phyloP scores from a whole-genome alignment of 345 rosid genomes.

The Brassica nigra region DNA sequence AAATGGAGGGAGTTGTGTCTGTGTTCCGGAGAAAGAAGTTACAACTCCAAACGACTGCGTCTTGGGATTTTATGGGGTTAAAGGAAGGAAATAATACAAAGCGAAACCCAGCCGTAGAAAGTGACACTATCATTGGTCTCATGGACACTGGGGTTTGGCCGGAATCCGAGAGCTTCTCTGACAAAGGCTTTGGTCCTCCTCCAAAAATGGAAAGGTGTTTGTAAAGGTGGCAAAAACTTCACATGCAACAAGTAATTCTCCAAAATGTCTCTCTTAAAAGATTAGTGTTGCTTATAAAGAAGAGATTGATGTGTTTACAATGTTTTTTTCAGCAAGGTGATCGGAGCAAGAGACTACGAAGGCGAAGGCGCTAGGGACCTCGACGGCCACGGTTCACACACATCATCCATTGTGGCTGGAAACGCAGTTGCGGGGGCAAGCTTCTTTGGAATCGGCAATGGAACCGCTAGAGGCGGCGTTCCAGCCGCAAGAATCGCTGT shows the following conservation, averaged over 20 bases:
- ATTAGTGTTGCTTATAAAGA: not conserved
- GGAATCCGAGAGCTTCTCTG: slow-evolving; percentile 52
- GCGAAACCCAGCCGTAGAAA: slow-evolving; percentile 20
- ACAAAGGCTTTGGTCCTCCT: slow-evolving; percentile 51
- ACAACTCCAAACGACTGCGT: slow-evolving; percentile 50
- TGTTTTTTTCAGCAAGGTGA: slow-evolving; percentile 44
- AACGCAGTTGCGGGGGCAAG: slow-evolving; percentile 32
- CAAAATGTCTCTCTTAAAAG: not conserved
- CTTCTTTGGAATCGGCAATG: slow-evolving; percentile 49
- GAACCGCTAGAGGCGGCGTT: slow-evolving; percentile 57
- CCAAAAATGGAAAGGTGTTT: slow-evolving; percentile 61
- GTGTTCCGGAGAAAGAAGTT: slow-evolving; percentile 46
- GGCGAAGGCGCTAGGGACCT: slow-evolving; percentile 28
- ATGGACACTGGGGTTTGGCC: slow-evolving; percentile 54
- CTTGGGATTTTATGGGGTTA: slow-evolving; percentile 63
- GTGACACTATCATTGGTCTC: slow-evolving; percentile 48
- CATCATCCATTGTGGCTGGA: slow-evolving; percentile 60
- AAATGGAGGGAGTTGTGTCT: slow-evolving; percentile 48
- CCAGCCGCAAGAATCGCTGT: slow-evolving; percentile 57
- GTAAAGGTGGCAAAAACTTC: slow-evolving; percentile 48
- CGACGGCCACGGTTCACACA: slow-evolving; percentile 55
- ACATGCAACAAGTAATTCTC: slow-evolving; percentile 54
- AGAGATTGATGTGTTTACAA: not conserved
- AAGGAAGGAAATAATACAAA: slow-evolving; percentile 18
- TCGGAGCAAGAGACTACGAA: slow-evolving; percentile 56